phyloP scores from a whole-genome alignment of 257 asterid genomes.

The Rubia yunnanensis region DNA sequence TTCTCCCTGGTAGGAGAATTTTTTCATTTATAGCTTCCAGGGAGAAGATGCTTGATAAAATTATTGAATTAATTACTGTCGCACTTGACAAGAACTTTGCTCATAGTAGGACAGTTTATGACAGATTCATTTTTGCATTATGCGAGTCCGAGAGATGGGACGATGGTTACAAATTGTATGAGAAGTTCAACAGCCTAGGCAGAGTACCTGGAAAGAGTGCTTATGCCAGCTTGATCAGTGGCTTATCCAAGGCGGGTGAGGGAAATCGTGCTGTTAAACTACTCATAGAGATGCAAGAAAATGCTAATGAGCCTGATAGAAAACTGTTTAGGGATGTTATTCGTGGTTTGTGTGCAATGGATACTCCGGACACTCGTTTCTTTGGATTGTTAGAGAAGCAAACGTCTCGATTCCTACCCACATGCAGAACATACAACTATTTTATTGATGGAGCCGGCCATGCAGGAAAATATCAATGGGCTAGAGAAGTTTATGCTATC shows the following conservation, averaged over 20 bases:
- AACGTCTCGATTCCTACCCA: slow-evolving; percentile 26
- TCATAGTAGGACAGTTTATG: slow-evolving; percentile 34
- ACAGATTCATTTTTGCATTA: slow-evolving; percentile 53
- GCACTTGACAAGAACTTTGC: slow-evolving; percentile 33
- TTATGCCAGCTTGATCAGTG: slow-evolving; percentile 48
- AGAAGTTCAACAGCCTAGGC: slow-evolving; percentile 35
- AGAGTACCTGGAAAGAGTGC: slow-evolving; percentile 30
- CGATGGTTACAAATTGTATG: slow-evolving; percentile 54
- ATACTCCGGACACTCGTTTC: slow-evolving; percentile 41
- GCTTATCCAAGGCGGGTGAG: slow-evolving; percentile 43
- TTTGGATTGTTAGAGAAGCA: slow-evolving; percentile 55
- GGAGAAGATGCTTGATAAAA: slow-evolving; percentile 60
- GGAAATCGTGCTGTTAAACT: slow-evolving; percentile 62
- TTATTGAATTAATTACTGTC: slow-evolving; percentile 52
- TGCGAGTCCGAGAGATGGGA: slow-evolving; percentile 49
- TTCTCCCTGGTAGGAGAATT: slow-evolving; percentile 47
- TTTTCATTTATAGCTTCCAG: slow-evolving; percentile 46
- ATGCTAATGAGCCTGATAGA: slow-evolving; percentile 35
- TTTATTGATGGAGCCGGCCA: slow-evolving; percentile 87
- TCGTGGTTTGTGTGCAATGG: slow-evolving; percentile 40
- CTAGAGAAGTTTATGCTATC: slow-evolving; percentile 44
- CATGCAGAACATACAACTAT: slow-evolving; percentile 21
- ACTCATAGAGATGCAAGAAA: slow-evolving; percentile 83
- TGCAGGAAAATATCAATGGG: slow-evolving; percentile 55
- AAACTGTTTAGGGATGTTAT: slow-evolving; percentile 46